Percentiles rank a stretch among this genome's conserved stretches.
Conservation (phyloP, 2,329 filamentous ascomycete genomes). For the Sarocladium brachiariae region DNA sequence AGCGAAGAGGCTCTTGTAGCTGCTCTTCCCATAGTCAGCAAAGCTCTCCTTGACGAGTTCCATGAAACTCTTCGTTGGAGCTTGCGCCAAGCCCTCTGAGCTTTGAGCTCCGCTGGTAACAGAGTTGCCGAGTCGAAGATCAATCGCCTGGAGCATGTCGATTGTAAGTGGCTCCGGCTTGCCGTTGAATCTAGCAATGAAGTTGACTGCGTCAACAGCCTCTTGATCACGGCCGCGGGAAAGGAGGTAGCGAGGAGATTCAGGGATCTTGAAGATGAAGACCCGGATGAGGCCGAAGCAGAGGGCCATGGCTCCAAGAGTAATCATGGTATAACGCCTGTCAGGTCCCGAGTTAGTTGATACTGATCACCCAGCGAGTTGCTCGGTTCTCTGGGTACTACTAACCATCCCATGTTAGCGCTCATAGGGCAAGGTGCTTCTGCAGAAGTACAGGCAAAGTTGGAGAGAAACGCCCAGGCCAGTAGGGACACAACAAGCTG, state of each 20-base stretch:
- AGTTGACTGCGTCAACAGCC: slow-evolving; percentile 38
- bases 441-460: slow-evolving; percentile 26
- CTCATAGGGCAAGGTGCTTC: slow-evolving; percentile 26
- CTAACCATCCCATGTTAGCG: slow-evolving; percentile 38
- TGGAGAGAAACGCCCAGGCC: slow-evolving; percentile 30
- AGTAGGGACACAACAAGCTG: slow-evolving; percentile 33
- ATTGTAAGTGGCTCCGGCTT: slow-evolving; percentile 23
- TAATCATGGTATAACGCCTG: slow-evolving; percentile 33
- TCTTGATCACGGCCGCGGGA: slow-evolving; percentile 36
- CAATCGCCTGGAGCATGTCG: slow-evolving; percentile 23
- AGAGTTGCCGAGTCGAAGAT: slow-evolving; percentile 9
- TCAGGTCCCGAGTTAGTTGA: not conserved
- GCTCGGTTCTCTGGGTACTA: not conserved
- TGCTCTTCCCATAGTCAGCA: slow-evolving; percentile 18
- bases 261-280: slow-evolving; percentile 33
- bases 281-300: slow-evolving; percentile 33
- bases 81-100: not conserved
- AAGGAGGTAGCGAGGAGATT: slow-evolving; percentile 36
- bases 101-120: not conserved
- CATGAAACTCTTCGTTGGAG: not conserved
- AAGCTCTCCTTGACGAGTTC: slow-evolving; percentile 20
- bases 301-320: slow-evolving; percentile 32
- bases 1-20: slow-evolving; percentile 26
- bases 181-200: slow-evolving; percentile 31
- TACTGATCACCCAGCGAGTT: not conserved